Base-by-base conservation (phyloP, 2,329 filamentous ascomycete genomes). In the Escovopsis sp. region DNA sequence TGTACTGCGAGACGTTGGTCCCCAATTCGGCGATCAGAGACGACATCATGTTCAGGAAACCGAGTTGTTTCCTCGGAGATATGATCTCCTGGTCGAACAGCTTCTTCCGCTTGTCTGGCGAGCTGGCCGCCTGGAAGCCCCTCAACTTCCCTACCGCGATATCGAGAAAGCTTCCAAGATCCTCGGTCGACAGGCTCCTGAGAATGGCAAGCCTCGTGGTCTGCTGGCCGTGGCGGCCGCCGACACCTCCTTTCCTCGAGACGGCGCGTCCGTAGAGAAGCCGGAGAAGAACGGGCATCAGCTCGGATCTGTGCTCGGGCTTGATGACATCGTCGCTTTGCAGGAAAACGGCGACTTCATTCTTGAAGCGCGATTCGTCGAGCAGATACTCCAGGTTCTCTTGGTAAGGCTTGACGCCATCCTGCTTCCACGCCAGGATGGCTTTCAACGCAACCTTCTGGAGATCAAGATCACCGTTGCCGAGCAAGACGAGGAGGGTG, bases 211-310 rank as follows among this genome's bases (percentile, higher is more conserved):
- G 73, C 50, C 91, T 74, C 44, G 84, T 85, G 3, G 83, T 79
- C 49, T 88, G 80, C 55, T 94, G 77, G 1, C 86, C 85, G 53
- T 86, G 80, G 48, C 82, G 82, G 11, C 84, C 85, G 50, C 83
- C 85, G 15, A 77, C 75, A 26, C 75, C 73, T 15, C 85, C 84
- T 53, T 84, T 84, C 52, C 86, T 82, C 15, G 84, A 82, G 41
- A 96, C 86, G 38, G 89, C 80, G 50, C 86, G 80, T 35, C 91
- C 91, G 58, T 96, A 98, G 2, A 98, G 68, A 32, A 98, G 64
- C 39, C 88, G 76, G 32, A 98, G 72, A 26, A 98, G 69, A 5
- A 98, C 76, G 2, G 91, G 89, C 70, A 96, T 85, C 33, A 95
- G 62, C 38, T 77, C 74, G 4, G 66, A 55, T 8, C 82, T 77